Base-by-base conservation (phyloP, 2,329 filamentous ascomycete genomes). In the Malbranchea zuffiana region DNA sequence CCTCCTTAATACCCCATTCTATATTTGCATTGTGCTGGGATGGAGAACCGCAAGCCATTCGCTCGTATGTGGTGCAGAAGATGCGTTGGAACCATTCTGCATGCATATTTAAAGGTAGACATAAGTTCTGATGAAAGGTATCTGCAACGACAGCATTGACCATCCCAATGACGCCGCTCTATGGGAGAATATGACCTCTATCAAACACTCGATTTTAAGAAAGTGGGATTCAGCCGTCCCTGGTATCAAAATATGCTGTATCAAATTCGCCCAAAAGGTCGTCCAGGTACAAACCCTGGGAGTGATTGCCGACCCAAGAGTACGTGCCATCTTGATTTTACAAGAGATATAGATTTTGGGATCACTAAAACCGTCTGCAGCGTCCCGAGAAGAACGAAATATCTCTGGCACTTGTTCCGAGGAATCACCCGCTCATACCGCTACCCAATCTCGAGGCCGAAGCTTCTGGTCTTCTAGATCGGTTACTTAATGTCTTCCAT, bases 241-340 rank as follows among this genome's bases (percentile, higher is more conserved):
- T 8, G 80, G 84, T 2, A 75, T 96, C 45, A 80, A 80, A 50
- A 80, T 96, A 57, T 93, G 86, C 68, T 96, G 90, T 65, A 80
- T 96, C 70, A 98, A 98, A 61, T 98, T 98, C 59, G 80, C 85
- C 24, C 88, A 98, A 64, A 78, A 84, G 45, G 84, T 96, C 29
- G 82, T 98, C 29, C 74, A 95, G 47, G 83, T 86, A 12, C 88
- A 98, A 61, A 95, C 85, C 7, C 78, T 80, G n/a, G 84, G 84
- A 31, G 65, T 80, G 41, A 82, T 83, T 48, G 69, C 76, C 39
- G 88, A 96, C 55, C 81, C 82, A 48, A 78, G 84, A 66, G 84
- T 94, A 73, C 59, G 74, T 66, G 44, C 39, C 19, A 13, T 25
- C 29, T 8, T 12, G 7, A 30, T 30, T n/a, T 13, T n/a, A 10